A percentile compares a stretch with the other conserved stretches of the same genome.
These are phyloP conservation scores for Chlamydomonas applanata DNA, from an alignment of 139 green algal species.

Conservation along the genomic window DNA sequence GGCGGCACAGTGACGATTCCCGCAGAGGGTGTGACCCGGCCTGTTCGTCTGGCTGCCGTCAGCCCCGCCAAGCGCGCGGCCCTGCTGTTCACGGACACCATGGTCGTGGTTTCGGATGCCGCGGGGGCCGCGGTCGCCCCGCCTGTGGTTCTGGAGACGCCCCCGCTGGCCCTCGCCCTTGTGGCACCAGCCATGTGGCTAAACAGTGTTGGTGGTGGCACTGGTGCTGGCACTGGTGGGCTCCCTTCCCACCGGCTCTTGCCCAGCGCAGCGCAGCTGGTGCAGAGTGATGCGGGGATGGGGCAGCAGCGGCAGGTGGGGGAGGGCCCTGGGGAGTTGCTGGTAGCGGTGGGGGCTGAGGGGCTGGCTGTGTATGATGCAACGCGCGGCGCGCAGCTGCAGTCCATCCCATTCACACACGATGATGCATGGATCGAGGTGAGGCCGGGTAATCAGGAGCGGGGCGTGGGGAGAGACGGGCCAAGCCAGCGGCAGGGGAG, in stretches of 20 bases:
- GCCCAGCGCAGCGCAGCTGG: not conserved
- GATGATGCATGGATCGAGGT: conserved; percentile 45
- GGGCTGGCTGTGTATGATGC: not conserved
- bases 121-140: not conserved
- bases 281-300: not conserved
- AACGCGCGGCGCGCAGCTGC: conserved; percentile 5
- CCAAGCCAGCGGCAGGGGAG: no score
- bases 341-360: conserved; percentile 21
- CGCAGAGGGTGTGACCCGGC: no score
- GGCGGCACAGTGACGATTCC: conserved; percentile 6
- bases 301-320: conserved; percentile 24
- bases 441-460: no score
- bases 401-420: conserved; percentile 42
- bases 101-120: conserved; percentile 24
- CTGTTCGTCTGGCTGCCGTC: no score
- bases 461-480: no score
- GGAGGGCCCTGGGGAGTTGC: not conserved
- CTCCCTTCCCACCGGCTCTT: not conserved
- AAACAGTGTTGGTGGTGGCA: not conserved
- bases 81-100: conserved; percentile 1
- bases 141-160: not conserved
- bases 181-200: no score
- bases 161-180: no score
- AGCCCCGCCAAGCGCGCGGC: no score
- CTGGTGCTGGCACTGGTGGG: not conserved